phyloP scores from a whole-genome alignment of 305 asterid species.

The Fraxinus velutina region DNA sequence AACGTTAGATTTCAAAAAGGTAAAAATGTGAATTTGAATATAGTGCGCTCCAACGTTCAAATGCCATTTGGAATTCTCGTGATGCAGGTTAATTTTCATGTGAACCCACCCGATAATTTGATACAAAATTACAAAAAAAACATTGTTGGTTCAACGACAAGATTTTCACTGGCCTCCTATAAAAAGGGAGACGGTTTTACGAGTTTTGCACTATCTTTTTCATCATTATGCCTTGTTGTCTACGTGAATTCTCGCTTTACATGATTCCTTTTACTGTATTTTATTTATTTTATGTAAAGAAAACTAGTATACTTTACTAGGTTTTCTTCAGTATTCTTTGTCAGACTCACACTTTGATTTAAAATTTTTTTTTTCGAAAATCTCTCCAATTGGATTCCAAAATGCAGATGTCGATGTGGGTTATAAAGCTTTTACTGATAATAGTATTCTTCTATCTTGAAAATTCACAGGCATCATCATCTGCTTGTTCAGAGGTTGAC shows the following conservation, averaged over 20 bases:
- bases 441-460: constrained; percentile 20
- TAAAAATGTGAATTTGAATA: constrained; percentile 39
- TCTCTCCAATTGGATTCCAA: constrained; percentile 13
- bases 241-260: constrained; percentile 31
- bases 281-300: constrained; percentile 6
- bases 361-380: neutral
- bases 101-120: constrained; percentile 31
- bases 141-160: neutral
- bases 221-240: constrained; percentile 61
- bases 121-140: neutral
- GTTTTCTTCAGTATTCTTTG: constrained; percentile 6
- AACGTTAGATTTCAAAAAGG: constrained; percentile 1
- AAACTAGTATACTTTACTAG: neutral
- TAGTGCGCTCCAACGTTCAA: constrained; percentile 88
- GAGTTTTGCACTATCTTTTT: constrained; percentile 27
- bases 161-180: constrained; percentile 32
- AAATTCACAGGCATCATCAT: constrained; percentile 24
- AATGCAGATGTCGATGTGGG: constrained; percentile 47
- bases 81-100: constrained; percentile 51
- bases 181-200: constrained; percentile 40
- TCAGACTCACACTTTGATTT: constrained; percentile 8
- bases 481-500: constrained; percentile 52
- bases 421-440: constrained; percentile 37
- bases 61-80: constrained; percentile 53
- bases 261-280: constrained; percentile 30